Conservation (phyloP, 768 basidiomycete genomes). For the Russula olivacea region DNA sequence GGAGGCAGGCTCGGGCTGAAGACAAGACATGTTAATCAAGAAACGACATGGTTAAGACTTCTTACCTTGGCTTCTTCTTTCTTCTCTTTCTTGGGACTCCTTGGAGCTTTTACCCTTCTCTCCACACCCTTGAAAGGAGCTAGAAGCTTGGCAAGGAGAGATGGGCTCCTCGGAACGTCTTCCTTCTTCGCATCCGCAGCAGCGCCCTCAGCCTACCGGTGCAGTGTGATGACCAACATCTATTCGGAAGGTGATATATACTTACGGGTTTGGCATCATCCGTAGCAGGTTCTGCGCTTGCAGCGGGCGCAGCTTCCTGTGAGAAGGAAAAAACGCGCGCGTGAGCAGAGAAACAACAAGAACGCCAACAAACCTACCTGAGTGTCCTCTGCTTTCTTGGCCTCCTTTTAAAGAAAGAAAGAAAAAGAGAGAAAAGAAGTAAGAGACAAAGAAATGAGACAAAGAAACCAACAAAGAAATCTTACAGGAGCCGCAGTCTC, state of each 20-base stretch:
- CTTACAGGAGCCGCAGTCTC: constrained; percentile 35
- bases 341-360: neutral
- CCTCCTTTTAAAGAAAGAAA: constrained; percentile 31
- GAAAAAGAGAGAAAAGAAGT: neutral
- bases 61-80: constrained; percentile 61
- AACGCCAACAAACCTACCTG: constrained; percentile 32
- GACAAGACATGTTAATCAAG: neutral
- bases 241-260: constrained; percentile 36
- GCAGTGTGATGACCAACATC: constrained; percentile 5
- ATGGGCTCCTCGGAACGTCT: constrained; percentile 74
- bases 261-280: constrained; percentile 33
- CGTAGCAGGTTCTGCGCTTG: constrained; percentile 31
- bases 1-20: constrained; percentile 31
- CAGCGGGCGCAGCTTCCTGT: constrained; percentile 42
- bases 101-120: constrained; percentile 47
- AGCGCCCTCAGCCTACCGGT: constrained; percentile 43
- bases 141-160: constrained; percentile 70
- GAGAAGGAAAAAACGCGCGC: neutral
- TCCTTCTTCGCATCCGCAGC: constrained; percentile 56
- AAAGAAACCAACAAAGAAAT: constrained; percentile 14
- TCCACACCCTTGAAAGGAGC: constrained; percentile 58
- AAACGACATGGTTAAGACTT: neutral
- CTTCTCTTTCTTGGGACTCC: constrained; percentile 68
- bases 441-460: constrained; percentile 13
- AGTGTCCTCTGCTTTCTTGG: constrained; percentile 37